Base-by-base conservation (phyloP, 495 filamentous ascomycete genomes). In the Penicillium soppii region DNA sequence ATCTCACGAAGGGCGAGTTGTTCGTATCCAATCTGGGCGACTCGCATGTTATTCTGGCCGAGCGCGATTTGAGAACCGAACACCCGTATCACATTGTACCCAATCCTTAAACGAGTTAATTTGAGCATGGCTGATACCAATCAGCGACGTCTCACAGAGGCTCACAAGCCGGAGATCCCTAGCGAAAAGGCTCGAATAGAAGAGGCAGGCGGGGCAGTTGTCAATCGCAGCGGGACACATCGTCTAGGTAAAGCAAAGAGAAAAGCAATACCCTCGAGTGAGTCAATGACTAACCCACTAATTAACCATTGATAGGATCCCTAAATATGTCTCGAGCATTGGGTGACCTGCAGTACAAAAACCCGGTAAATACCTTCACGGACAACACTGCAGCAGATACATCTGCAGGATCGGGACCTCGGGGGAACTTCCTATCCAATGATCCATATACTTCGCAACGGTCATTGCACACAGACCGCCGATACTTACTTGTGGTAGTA, bases 281-380 rank as follows among this genome's bases (percentile, higher is more conserved):
- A 43, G 8, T 26, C 22, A 30, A 19, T 4, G 16, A 19, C 25
- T 27, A 27, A 27, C 25, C 25, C 25, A 27, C n/a, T n/a, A n/a
- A 27, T 9, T 27, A 4, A 27, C 25, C 4, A 9, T 27, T 27
- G 20, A 50, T 17, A 72, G 71, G 69, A 23, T 56, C 61, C 23
- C 47, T 75, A 19, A 73, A 75, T 40, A 73, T 75, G 67, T 72
- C 72, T 12, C 70, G 72, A n/a, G 70, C 70, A 7, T 20, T 73
- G n/a, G 72, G 72, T 2, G 72, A 75, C 49, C 54, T 75, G 26
- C 67, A 69, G 53, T 73, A 73, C 59, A 75, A 75, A 47, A 68
- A 66, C 25, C 71, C 70, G 29, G 58, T 75, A 22, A 71, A 70
- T 32, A 61, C 49, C 5, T 44, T 61, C 7, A 40, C 59, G 8